These are phyloP conservation scores for Cinnamomum micranthum DNA, from an alignment of 164 flowering plant genomes.

Conservation along the genomic window DNA sequence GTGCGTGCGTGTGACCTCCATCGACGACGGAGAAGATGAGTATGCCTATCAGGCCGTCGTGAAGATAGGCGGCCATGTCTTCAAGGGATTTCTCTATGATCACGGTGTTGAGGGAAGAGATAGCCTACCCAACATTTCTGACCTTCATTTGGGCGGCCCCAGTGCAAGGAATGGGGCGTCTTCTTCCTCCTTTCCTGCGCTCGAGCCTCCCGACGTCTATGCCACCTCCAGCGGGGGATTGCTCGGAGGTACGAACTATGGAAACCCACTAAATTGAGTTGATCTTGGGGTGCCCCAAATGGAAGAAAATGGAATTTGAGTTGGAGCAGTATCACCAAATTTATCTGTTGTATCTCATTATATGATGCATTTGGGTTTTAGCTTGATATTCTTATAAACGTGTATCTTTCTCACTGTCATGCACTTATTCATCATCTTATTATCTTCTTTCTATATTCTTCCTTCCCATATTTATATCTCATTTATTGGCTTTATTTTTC, in stretches of 20 bases:
- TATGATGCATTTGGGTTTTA: not conserved
- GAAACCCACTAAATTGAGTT: conserved; percentile 56
- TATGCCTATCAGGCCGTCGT: conserved; percentile 89
- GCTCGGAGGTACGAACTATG: conserved; percentile 60
- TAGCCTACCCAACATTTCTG: conserved; percentile 68
- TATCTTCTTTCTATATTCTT: too few relatives aligned
- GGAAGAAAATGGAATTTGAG: not conserved
- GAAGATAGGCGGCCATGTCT: conserved; percentile 85
- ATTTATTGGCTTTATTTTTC: too few relatives aligned
- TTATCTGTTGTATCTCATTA: conserved; percentile 3
- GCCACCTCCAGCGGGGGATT: conserved; percentile 48
- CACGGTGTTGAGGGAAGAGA: conserved; percentile 61
- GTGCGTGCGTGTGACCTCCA: conserved; percentile 81
- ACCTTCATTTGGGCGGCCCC: conserved; percentile 65
- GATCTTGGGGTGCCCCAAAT: not conserved
- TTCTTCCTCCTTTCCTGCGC: conserved; percentile 46
- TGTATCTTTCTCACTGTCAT: not conserved
- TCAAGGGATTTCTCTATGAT: conserved; percentile 82
- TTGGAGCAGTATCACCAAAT: not conserved
- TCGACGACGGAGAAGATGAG: conserved; percentile 89
- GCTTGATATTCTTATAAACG: not conserved
- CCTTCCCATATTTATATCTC: not conserved
- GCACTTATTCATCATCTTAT: not conserved
- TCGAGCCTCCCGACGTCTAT: conserved; percentile 58
- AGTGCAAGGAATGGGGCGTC: conserved; percentile 35